Evolutionary conservation across 352 stramenopile genomes (phyloP).

Genomic region (Phytophthora syringae): DNA sequence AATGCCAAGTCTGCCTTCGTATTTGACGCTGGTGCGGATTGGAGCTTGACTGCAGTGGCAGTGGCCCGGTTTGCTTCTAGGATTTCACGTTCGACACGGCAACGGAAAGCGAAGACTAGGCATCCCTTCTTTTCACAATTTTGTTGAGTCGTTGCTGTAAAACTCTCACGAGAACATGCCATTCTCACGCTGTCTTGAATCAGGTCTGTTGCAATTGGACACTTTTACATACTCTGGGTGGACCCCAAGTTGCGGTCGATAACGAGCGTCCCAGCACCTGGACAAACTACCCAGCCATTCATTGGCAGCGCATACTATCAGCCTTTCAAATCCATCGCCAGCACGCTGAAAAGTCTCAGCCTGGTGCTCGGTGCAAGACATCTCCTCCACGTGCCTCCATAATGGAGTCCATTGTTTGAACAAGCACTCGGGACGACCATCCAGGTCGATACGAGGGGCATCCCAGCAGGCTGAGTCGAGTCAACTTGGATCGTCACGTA

Average conservation of each 20-base stretch:
- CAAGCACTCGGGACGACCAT: neutral
- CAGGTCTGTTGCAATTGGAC: too few species aligned
- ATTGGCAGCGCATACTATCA: neutral
- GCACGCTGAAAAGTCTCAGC: neutral
- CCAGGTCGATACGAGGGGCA: neutral
- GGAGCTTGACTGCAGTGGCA: neutral
- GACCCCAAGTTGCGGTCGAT: too few species aligned
- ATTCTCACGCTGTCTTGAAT: too few species aligned
- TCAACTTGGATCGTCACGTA: conserved; percentile 11
- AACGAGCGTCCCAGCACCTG: neutral
- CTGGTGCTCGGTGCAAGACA: neutral
- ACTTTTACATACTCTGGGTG: too few species aligned
- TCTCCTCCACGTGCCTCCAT: neutral
- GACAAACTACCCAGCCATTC: neutral
- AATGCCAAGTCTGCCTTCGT: neutral
- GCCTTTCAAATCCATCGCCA: neutral
- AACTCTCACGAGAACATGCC: too few species aligned
- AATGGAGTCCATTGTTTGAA: too few species aligned
- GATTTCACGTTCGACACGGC: neutral
- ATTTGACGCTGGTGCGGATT: neutral
- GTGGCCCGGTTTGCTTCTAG: neutral
- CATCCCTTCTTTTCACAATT: neutral
- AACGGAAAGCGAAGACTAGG: neutral
- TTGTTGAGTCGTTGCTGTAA: too few species aligned
- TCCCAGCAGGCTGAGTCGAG: conserved; percentile 10